Evolutionary conservation across 257 asterid species (phyloP).

Genomic region (Jasminum sambac): DNA sequence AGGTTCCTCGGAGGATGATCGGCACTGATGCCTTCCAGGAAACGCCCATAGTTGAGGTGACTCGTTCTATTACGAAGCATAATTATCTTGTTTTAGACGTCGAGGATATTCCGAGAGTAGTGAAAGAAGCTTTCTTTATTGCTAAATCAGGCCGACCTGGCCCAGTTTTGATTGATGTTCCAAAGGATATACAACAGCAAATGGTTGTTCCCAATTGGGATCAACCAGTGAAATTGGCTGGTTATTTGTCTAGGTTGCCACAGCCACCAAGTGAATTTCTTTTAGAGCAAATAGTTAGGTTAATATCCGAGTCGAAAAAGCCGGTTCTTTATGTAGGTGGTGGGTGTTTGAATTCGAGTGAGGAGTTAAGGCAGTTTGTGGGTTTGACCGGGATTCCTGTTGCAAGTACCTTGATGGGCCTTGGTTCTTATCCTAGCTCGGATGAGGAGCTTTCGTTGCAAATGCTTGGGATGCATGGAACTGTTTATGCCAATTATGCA

Average conservation of each 20-base stretch:
- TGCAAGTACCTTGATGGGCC: conserved; percentile 79
- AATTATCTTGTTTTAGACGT: conserved; percentile 72
- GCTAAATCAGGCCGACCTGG: conserved; percentile 77
- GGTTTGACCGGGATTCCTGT: conserved; percentile 76
- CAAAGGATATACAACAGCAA: conserved; percentile 83
- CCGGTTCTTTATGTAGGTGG: conserved; percentile 87
- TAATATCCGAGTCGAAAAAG: conserved; percentile 59
- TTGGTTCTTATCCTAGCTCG: conserved; percentile 65
- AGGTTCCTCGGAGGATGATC: conserved; percentile 79
- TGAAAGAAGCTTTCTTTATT: conserved; percentile 61
- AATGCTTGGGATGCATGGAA: conserved; percentile 95
- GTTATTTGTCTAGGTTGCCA: conserved; percentile 67
- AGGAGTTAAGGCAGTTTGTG: conserved; percentile 64
- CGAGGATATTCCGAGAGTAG: conserved; percentile 68
- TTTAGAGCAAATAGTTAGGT: conserved; percentile 58
- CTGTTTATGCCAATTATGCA: conserved; percentile 72
- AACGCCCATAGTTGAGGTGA: conserved; percentile 79
- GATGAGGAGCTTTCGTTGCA: conserved; percentile 59
- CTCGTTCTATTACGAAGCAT: conserved; percentile 79
- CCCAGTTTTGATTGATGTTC: conserved; percentile 75
- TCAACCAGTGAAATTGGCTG: conserved; percentile 57
- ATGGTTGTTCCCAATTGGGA: conserved; percentile 75
- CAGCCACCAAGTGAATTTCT: conserved; percentile 38
- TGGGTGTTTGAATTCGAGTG: conserved; percentile 73
- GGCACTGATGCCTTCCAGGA: conserved; percentile 91